Conservation (phyloP, 2,329 filamentous ascomycete genomes). For the Diaporthe velutina region DNA sequence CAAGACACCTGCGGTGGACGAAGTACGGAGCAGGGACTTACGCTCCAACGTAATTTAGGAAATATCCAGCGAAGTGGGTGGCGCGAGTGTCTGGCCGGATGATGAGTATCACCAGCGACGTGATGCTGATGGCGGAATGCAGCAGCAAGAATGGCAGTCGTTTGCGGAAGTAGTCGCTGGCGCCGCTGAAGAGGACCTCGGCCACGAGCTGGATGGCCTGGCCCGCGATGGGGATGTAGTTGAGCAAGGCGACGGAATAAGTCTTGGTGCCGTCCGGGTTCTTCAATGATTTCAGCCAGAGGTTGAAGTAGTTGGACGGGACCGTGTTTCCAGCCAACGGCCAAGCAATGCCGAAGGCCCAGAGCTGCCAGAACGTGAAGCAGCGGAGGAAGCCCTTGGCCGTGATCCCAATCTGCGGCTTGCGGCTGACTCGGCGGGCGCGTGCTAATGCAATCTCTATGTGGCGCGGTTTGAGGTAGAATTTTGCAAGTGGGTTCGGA, state of each 20-base stretch:
- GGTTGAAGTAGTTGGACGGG: constrained; percentile 34
- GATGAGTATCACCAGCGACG: constrained; percentile 25
- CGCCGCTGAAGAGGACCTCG: constrained; percentile 29
- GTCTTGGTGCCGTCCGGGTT: constrained; percentile 28
- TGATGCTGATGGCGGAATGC: constrained; percentile 33
- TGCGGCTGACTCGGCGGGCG: constrained; percentile 26
- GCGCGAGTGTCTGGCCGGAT: constrained; percentile 13
- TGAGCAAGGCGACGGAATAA: constrained; percentile 32
- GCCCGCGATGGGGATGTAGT: constrained; percentile 33
- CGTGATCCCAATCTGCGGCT: constrained; percentile 31
- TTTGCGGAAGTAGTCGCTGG: constrained; percentile 21
- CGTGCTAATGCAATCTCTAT: constrained; percentile 32
- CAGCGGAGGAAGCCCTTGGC: constrained; percentile 31
- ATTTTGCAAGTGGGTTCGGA: constrained; percentile 28
- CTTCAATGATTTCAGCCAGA: constrained; percentile 34
- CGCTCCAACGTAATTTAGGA: constrained; percentile 33
- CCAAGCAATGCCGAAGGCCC: constrained; percentile 29
- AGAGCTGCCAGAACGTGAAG: constrained; percentile 35
- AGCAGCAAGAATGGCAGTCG: constrained; percentile 28
- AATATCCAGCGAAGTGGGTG: constrained; percentile 28
- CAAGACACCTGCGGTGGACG: not conserved
- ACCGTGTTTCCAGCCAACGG: constrained; percentile 25
- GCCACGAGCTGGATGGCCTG: constrained; percentile 32
- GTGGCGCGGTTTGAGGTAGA: constrained; percentile 33
- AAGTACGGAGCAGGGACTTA: not conserved